Evolutionary conservation across 495 filamentous ascomycete species (phyloP), one percentile per base, ranked within the genome.

Genomic region (Talaromyces borbonicus): DNA sequence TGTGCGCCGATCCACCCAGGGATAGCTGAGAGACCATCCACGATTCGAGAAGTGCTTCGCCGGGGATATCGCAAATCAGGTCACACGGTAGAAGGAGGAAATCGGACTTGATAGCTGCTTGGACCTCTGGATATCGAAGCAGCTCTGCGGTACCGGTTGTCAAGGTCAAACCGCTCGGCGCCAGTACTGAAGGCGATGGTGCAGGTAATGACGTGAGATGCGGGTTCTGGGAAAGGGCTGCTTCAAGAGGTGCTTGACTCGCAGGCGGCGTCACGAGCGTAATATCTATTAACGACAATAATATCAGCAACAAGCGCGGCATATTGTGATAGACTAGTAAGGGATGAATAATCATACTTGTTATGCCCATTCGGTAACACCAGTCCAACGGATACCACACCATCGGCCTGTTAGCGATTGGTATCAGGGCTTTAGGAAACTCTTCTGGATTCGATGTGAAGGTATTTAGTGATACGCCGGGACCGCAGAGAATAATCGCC

Each of bases 361-460:
- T 84, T 48, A 95, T 79, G 49, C 87, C 89, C 59, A 83, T 83
- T 14, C 87, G 73, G 59, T 89, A 84, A 56, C 88, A 94, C 67
- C 85, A 96, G 49, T 95, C 87, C 36, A 98, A 71, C 0, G 87
- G 80, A 62, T 95, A 97, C 79, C 83, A 95, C 26, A 98, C 77
- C 92, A 97, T 95, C 0, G 90, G 90, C 46, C 89, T 73, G 63
- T 97, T 97, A 46, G 90, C 92, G 43, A 97, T 84, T 6, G 89
- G 88, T 20, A 97, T 68, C 7, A 98, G 76, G 38, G 85, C 85
- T 66, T 97, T 98, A 3, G 90, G 90, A 46, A 82, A 81, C 55
- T 94, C 87, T 60, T 90, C 83, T 4, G 90, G 83, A 45, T 84
- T 86, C 6, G 86, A 80, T 2, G 88, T 95, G 64, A 97, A 95